Evolutionary conservation across 2,329 filamentous ascomycete species (phyloP), one percentile per base, ranked within the genome.

Genomic region (Arthrobotrys sphaeroides): DNA sequence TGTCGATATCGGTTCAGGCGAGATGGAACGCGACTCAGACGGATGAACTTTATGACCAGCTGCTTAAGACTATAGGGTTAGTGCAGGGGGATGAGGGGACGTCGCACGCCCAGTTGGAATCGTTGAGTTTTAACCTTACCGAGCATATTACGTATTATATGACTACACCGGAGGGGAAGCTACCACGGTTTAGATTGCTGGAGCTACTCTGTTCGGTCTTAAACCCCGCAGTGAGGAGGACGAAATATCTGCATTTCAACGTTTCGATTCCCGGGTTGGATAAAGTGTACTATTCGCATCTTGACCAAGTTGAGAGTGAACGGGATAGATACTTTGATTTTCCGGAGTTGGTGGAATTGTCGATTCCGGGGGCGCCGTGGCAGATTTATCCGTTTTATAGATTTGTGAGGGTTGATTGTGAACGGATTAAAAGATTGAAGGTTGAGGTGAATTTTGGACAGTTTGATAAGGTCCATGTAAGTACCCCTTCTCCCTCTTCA

Each of bases 381-480:
- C 7, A 6, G 12, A 36, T 18, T 20, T 55, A n/a, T 2, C 18
- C 40, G 4, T 53, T 69, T 31, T 42, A 69, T 51, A 20, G 33
- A 10, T 69, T 51, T 43, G 53, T 61, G 31, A 51, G 24, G 4
- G 16, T 69, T 10, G 55, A 61, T 43, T 61, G 40, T 22, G 22
- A 20, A 3, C 49, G 24, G 9, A 26, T 69, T 2, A 43, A 31
- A 31, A 16, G 61, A 16, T 20, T 69, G n/a, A 43, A 20, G 9
- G 26, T 40, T 7, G 10, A 31, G 5, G n/a, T 60, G 22, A 55
- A 69, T 43, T 13, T 59, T 10, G 22, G 13, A 31, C 16, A 42
- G 10, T 20, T 47, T 22, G 31, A 38, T 12, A 20, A 43, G 18
- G 33, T 28, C 18, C 3, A 49, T 12, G 59, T 62, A 13, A 43